phyloP scores from a whole-genome alignment of 2,329 filamentous ascomycete genomes.

The Cordyceps militaris region DNA sequence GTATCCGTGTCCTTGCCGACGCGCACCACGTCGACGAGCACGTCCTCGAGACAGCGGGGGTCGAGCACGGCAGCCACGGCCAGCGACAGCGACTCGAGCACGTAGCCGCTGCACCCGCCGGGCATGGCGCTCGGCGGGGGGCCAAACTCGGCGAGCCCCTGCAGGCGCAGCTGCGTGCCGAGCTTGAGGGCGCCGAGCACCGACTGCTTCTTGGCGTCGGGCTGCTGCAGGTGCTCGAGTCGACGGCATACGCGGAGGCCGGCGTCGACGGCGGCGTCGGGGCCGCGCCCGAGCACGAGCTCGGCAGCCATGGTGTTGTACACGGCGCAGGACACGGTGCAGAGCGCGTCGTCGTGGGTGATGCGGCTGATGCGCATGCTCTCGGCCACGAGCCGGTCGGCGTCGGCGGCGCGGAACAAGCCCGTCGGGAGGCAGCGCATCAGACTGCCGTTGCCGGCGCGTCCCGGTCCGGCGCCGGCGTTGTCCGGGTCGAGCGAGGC shows the following conservation, averaged over 20 bases:
- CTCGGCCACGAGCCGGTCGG: constrained; percentile 22
- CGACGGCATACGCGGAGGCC: constrained; percentile 19
- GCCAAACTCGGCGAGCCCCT: constrained; percentile 25
- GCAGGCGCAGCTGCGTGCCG: constrained; percentile 21
- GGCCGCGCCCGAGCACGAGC: constrained; percentile 23
- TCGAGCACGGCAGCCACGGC: constrained; percentile 38
- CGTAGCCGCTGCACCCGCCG: constrained; percentile 31
- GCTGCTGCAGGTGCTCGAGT: constrained; percentile 16
- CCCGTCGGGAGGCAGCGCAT: constrained; percentile 42
- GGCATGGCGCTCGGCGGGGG: constrained; percentile 22
- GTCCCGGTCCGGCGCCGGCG: constrained; percentile 31
- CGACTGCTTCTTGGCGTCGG: background rate
- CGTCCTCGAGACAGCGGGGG: constrained; percentile 31
- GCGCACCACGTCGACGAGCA: constrained; percentile 38
- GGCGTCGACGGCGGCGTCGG: constrained; percentile 23
- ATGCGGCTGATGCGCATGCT: constrained; percentile 31
- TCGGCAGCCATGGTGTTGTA: constrained; percentile 33
- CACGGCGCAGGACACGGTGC: constrained; percentile 30
- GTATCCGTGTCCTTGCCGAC: constrained; percentile 41
- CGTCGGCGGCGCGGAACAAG: constrained; percentile 28
- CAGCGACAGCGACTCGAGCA: constrained; percentile 35
- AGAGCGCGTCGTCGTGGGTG: constrained; percentile 32
- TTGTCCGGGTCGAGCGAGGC: constrained; percentile 22
- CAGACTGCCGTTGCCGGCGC: constrained; percentile 38
- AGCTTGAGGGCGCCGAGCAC: constrained; percentile 23